Base-by-base conservation (phyloP, 2,329 filamentous ascomycete species). In the Aureobasidium sp. region DNA sequence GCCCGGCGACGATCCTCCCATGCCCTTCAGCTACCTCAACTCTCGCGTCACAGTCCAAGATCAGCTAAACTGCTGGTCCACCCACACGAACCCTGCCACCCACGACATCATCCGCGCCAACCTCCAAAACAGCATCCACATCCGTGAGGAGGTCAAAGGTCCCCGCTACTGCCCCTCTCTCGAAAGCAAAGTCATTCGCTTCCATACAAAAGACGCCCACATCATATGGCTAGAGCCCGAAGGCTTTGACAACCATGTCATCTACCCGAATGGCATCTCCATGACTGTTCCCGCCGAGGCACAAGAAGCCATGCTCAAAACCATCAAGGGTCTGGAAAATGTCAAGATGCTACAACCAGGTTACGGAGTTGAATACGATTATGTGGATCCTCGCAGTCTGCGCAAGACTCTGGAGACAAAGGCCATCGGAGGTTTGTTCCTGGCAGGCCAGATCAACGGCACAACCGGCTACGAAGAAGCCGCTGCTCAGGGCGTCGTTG, bases 401-500 rank as follows among this genome's bases (percentile, higher is more conserved):
- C 88, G 87, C 66, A 85, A 89, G n/a, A 94, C 92, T 0, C 83
- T 99, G 8, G 94, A 99, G 74, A 97, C 94, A 1, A 99, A 97
- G 75, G 82, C 88, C 24, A 96, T 99, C 65, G 79, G 80, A 8
- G 94, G 94, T 1, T 83, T 99, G 14, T 99, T 89, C 76, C 82
- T 99, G 35, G 94, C 94, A 0, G 94, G 94, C 4, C 94, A 99
- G 73, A 97, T 99, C 74, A 99, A 99, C 73, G 94, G 94, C 49
- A 99, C 94, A 0, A 99, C 94, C 0, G 94, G 94, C 3, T 99
- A 99, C 72, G 94, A 99, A 76, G 94, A 99, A 78, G 94, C 94
- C 11, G 91, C 94, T 0, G 93, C 90, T 0, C 94, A 99, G 74
- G 94, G 94, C 11, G 82, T 99, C 50, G 78, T 99, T 15, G 94